Base-by-base conservation (phyloP, 1,139 yeast species). In the Magnusiomyces magnusii region DNA sequence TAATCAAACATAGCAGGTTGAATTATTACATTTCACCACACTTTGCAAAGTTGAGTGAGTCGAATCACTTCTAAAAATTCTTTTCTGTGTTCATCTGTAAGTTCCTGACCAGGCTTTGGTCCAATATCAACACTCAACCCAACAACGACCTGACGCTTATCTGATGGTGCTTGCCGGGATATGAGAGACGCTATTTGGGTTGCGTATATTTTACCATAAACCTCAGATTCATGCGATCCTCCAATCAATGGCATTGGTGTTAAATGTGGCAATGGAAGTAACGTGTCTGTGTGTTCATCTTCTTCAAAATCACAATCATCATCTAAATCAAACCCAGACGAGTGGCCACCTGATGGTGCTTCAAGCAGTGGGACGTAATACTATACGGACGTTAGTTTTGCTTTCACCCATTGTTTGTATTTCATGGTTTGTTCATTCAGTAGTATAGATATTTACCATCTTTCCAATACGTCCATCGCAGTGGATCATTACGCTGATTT, bases 171-270 rank as follows among this genome's bases (percentile, higher is more conserved):
- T 54, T 74, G 76, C 34, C 72, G 63, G 2, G 71, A 65, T 2
- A 75, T 66, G 57, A 73, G 56, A 2, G 76, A 70, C 13, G 75
- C 75, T 25, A 75, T 66, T 60, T 71, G 71, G 17, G 71, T 66
- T 1, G 77, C 73, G 58, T 72, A 74, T n/a, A 74, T 63, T 34
- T 65, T 62, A 36, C 66, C 75, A 65, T 2, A 61, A 44, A 50
- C 23, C 10, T 52, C 55, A 19, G 36, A 65, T 42, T 64, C 60
- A 49, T 68, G 69, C 9, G 59, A 58, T 2, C 68, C 68, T 17
- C 77, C 77, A 9, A 74, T 47, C 25, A 74, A 61, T 24, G 74
- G 65, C 63, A 66, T 65, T 1, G 77, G 75, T 1, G 72, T 70
- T 49, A 74, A 61, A 41, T 70, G 68, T 2, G 75, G 70, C 17